Evolutionary conservation across 225 moss, liverwort and hornwort species (phyloP), one percentile per base, ranked within the genome.

Genomic region (Polytrichum formosum): DNA sequence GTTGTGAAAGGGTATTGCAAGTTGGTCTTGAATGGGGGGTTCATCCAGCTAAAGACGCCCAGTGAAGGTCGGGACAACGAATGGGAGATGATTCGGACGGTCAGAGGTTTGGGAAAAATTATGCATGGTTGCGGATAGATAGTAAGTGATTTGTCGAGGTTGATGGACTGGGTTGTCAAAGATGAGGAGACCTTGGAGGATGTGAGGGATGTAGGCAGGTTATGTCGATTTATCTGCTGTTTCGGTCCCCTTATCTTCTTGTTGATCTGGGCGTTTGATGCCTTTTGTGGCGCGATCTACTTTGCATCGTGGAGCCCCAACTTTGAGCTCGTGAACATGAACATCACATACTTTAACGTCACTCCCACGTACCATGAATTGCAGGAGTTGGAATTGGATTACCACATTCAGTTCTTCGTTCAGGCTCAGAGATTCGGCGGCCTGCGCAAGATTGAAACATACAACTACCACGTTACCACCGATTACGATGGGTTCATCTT

Each of bases 201-300:
- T 6, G 5, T 66, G 18, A 70, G 70, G 70, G 78, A 70, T 70
- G 70, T 64, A 1, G 73, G 53, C 53, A 69, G 73, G 31, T 7
- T 78, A 19, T 78, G 65, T 23, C 64, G 70, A 61, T 78, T 73
- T 10, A 3, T 33, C 1, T 65, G 73, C 9, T 78, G 78, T n/a
- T 74, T 58, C 54, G 26, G 69, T 21, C 78, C 73, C 64, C 0
- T 17, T 27, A 7, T 73, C 16, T 65, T 73, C 20, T 64, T 78
- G 26, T 2, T 74, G 7, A 60, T 78, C 28, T 78, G 73, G 73
- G 74, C 70, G 16, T 53, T 73, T 8, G 73, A 78, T 65, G 78
- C 70, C 21, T 60, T 78, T 23, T 46, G 18, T 60, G 69, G 78
- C 28, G 73, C 73, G 28, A 60, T 78, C 23, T 78, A 74, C 53